Conservation (phyloP, 768 basidiomycete species). For the Lactarius evosmus region DNA sequence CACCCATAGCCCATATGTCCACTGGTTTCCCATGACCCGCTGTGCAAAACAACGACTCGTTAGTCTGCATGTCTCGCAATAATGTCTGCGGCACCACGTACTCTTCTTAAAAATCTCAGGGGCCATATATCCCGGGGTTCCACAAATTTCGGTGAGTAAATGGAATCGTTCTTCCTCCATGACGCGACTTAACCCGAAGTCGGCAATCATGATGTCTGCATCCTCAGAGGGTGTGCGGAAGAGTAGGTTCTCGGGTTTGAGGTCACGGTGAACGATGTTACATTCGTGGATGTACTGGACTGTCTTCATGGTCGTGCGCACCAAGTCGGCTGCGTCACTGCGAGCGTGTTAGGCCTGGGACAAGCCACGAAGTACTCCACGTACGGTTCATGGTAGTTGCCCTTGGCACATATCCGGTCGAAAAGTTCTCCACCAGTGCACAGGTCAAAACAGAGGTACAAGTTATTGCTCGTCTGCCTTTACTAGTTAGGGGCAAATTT, state of each 20-base stretch:
- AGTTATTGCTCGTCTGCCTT: conserved; percentile 78
- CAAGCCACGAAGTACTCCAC: conserved; percentile 34
- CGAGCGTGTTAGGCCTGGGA: conserved; percentile 28
- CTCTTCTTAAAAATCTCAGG: conserved; percentile 95
- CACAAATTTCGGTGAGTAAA: conserved; percentile 91
- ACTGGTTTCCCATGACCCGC: conserved; percentile 94
- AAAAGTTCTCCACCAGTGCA: conserved; percentile 99
- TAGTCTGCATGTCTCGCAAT: not conserved
- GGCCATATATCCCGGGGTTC: conserved; percentile 94
- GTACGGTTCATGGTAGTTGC: conserved; percentile 93
- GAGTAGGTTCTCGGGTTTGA: conserved; percentile 97
- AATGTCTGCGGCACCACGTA: conserved; percentile 37
- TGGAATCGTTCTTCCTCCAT: conserved; percentile 89
- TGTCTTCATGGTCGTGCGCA: conserved; percentile 81
- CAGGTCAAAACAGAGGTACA: conserved; percentile 93
- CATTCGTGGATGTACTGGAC: conserved; percentile 89
- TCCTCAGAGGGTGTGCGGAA: conserved; percentile 89
- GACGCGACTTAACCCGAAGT: conserved; percentile 90
- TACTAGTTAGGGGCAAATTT: conserved; percentile 4
- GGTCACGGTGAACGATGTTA: conserved; percentile 93
- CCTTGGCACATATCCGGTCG: conserved; percentile 96
- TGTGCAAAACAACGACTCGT: conserved; percentile 32
- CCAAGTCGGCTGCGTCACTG: conserved; percentile 85
- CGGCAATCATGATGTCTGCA: conserved; percentile 94
- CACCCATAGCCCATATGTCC: conserved; percentile 97